phyloP scores from a whole-genome alignment of 2,329 filamentous ascomycete species.

The Talaromyces sp. region DNA sequence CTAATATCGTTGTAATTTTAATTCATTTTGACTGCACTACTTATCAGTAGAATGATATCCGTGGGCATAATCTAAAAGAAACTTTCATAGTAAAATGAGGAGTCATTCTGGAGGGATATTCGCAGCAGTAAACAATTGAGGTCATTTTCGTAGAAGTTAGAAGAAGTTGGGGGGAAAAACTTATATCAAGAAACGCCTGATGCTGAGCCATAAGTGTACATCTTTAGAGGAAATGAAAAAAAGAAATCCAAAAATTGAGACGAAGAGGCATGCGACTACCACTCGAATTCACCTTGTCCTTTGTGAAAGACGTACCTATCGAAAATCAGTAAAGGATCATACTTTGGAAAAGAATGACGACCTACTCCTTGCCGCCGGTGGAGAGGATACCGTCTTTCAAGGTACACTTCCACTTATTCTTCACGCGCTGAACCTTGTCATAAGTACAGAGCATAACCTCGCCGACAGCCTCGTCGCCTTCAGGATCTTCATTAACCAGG shows the following conservation, averaged over 20 bases:
- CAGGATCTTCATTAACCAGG: slow-evolving; percentile 76
- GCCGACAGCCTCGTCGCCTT: slow-evolving; percentile 77
- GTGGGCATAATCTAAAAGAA: too few relatives aligned
- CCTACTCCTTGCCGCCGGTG: slow-evolving; percentile 84
- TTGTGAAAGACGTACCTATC: slow-evolving; percentile 97
- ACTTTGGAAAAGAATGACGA: slow-evolving; percentile 23
- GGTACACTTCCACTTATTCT: slow-evolving; percentile 99
- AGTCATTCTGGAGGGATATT: slow-evolving; percentile 6
- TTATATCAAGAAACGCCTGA: slow-evolving; percentile 16
- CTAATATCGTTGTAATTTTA: not conserved
- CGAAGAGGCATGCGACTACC: slow-evolving; percentile 58
- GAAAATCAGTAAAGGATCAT: too few relatives aligned
- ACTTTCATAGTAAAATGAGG: not conserved
- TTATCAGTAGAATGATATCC: not conserved
- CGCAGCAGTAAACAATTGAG: not conserved
- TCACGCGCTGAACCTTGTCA: slow-evolving; percentile 97
- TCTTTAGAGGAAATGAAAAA: not conserved
- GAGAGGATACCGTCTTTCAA: slow-evolving; percentile 95
- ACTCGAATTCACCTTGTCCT: slow-evolving; percentile 95
- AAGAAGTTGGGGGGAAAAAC: not conserved
- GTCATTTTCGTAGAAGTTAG: not conserved
- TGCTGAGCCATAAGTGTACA: slow-evolving; percentile 21
- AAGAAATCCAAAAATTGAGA: not conserved
- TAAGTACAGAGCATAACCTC: slow-evolving; percentile 99
- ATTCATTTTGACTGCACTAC: not conserved